Base-by-base conservation (phyloP, 164 flowering plant species). In the Macadamia integrifolia region DNA sequence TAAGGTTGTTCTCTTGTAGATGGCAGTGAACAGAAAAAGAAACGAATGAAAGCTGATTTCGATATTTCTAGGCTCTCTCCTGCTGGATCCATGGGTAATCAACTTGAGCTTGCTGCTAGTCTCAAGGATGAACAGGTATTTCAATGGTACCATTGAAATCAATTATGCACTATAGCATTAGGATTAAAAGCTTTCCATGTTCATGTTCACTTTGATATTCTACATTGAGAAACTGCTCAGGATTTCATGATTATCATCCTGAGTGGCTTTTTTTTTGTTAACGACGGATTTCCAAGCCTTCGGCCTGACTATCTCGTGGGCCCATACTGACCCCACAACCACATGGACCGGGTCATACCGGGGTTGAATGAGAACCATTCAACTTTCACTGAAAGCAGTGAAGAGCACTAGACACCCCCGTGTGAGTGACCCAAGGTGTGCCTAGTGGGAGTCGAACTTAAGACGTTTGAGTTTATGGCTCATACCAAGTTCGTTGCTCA, bases 101-200 rank as follows among this genome's bases (percentile, higher is more conserved):
- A 85, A 72, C 89, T 87, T 44, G 98, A 93, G 49, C 69, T 77
- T 64, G 82, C 79, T 73, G 87, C 88, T 73, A 84, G 79, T 80
- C 84, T 91, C 56, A 93, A 89, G 83, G 96, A 94, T 67, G 97
- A 94, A 81, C 97, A 94, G 86, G 98, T 91, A 80, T 48, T 69
- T 64, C 11, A 66, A 44, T 64, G 43, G 50, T 62, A 71, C 53
- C 46, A 32, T 60, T 8, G 52, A 8, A 18, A 58, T 67, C 29
- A 29, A 49, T 6, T 32, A 32, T 29, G 31, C 7, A 35, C 44
- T 30, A 9, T 42, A 42, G 7, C 59, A 10, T 18, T 57, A 7
- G 10, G 15, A 57, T 57, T 23, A 3, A 18, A 6, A 57, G 23
- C 9, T 31, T 4, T 7, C 18, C 57, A 1, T 53, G 6, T 13